Base-by-base conservation (phyloP, 345 rosid genomes). In the Camelina laxa region DNA sequence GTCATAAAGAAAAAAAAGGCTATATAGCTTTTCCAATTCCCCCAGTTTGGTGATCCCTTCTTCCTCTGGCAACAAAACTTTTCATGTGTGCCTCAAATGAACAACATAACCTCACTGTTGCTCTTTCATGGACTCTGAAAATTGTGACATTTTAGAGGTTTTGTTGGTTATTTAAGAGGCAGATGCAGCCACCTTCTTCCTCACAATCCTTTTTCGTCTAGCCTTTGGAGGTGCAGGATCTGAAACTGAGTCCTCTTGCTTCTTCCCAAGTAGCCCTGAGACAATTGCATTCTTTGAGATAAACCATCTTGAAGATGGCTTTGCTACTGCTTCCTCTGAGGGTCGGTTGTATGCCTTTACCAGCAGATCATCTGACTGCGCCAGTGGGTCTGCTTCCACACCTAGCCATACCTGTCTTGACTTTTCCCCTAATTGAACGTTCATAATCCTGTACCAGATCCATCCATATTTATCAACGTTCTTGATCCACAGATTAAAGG, bases 381-480 rank as follows among this genome's bases (percentile, higher is more conserved):
- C 85, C 73, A 88, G 80, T 15, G 97, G 98, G 81, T 91, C 97
- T 20, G 89, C 88, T 80, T 91, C 95, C 60, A 89, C 84, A 48
- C 96, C 96, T 38, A 94, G 88, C 97, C 96, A 95, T 22, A 91
- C 88, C 61, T 83, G 87, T 82, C 94, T 87, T 27, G 92, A 82
- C 55, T 82, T 76, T 66, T 95, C 97, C 47, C 97, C 93, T 44
- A 80, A 60, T 74, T 87, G 88, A 27, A 74, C 90, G 68, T 90
- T 92, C 84, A 87, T 78, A 38, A 92, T 77, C 89, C 97, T 95
- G 87, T 63, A 79, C 13, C 67, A 78, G 16, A 66, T 35, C 38
- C 79, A 67, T 50, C 12, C 69, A 75, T 59, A 41, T 50, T 75
- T 61, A 60, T 49, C 55, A 67, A 27, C 41, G 16, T 33, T 59